These are phyloP conservation scores for Amoebophrya sp. DNA, from an alignment of 169 alveolate species.

Conservation along the genomic window DNA sequence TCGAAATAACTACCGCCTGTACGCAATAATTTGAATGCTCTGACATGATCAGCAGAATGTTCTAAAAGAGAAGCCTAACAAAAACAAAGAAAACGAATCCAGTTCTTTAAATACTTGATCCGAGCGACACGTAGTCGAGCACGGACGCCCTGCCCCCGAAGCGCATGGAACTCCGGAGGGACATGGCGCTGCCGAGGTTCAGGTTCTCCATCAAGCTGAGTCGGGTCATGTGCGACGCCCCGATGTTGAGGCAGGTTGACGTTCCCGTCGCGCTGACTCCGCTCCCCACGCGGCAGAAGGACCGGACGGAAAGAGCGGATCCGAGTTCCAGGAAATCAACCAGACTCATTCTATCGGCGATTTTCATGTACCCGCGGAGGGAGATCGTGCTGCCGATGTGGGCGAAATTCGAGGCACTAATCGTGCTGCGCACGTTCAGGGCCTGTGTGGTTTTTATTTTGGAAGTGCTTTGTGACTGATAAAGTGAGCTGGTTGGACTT, in stretches of 20 bases:
- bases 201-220: not conserved
- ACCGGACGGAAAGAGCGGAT: not conserved
- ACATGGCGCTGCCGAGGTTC: conserved; percentile 18
- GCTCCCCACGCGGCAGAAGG: conserved; percentile 28
- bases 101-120: too few species aligned
- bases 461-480: too few species aligned
- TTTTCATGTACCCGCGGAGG: not conserved
- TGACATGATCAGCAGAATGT: too few species aligned
- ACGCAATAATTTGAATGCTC: too few species aligned
- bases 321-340: not conserved
- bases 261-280: not conserved
- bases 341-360: not conserved
- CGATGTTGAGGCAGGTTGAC: not conserved
- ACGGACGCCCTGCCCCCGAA: not conserved
- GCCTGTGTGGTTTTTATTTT: too few species aligned
- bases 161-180: not conserved
- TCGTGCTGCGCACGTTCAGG: not conserved
- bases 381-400: conserved; percentile 11
- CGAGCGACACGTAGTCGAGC: not conserved
- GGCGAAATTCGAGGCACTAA: not conserved
- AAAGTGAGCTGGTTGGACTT: too few species aligned
- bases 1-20: too few species aligned
- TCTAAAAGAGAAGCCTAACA: too few species aligned
- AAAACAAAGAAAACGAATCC: too few species aligned
- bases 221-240: not conserved